A percentile compares a stretch with the other conserved stretches of the same genome.
phyloP scores from a whole-genome alignment of 495 filamentous ascomycete species.

The Arthonia radiata region DNA sequence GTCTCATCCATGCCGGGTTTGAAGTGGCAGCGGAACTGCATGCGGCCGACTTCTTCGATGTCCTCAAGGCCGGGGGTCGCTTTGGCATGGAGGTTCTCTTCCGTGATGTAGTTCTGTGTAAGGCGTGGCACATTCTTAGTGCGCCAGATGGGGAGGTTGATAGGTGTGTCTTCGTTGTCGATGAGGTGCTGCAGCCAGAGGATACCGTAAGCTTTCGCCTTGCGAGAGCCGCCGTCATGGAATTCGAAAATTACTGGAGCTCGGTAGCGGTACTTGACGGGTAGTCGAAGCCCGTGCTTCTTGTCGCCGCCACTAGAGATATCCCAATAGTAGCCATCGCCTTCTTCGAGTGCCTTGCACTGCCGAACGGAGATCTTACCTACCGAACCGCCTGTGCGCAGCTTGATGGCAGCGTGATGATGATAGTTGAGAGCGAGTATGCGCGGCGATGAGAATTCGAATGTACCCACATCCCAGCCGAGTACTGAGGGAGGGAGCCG shows the following conservation, averaged over 20 bases:
- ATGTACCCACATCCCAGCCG: slow-evolving; percentile 83
- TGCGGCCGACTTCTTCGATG: slow-evolving; percentile 50
- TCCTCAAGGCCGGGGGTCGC: slow-evolving; percentile 41
- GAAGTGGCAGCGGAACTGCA: slow-evolving; percentile 57
- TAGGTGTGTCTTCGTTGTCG: slow-evolving; percentile 47
- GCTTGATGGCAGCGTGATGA: slow-evolving; percentile 35
- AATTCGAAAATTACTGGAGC: slow-evolving; percentile 78
- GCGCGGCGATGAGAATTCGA: slow-evolving; percentile 51
- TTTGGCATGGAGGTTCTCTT: slow-evolving; percentile 32
- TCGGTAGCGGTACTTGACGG: slow-evolving; percentile 72
- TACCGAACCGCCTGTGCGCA: slow-evolving; percentile 66
- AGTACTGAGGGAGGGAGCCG: slow-evolving; percentile 56
- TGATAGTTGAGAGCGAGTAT: slow-evolving; percentile 34
- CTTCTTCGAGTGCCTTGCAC: slow-evolving; percentile 29
- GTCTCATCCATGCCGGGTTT: slow-evolving; percentile 75
- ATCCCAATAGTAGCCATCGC: slow-evolving; percentile 41
- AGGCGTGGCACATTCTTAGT: slow-evolving; percentile 48
- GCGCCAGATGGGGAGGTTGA: slow-evolving; percentile 71
- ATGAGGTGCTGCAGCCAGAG: slow-evolving; percentile 69
- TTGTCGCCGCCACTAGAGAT: slow-evolving; percentile 28
- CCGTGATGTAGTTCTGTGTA: slow-evolving; percentile 75
- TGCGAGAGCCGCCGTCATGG: slow-evolving; percentile 37
- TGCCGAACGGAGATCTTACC: slow-evolving; percentile 37
- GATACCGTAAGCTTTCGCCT: slow-evolving; percentile 45
- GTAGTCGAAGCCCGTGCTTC: slow-evolving; percentile 40